phyloP scores from a whole-genome alignment of 2,329 filamentous ascomycete genomes.

The Cladosporium colombiae region DNA sequence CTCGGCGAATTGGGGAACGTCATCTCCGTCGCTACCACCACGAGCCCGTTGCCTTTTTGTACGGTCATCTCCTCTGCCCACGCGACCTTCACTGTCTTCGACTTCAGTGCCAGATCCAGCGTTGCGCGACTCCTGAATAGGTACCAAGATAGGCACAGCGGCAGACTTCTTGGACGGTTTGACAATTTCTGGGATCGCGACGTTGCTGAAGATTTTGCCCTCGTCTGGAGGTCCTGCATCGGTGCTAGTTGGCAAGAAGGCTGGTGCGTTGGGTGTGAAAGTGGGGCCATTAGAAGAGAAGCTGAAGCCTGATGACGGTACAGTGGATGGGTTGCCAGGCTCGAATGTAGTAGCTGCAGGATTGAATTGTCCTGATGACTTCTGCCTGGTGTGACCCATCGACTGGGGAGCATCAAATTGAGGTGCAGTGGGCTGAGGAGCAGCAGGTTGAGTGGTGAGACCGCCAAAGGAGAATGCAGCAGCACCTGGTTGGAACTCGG shows the following conservation, averaged over 20 bases:
- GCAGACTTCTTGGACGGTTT: conserved; percentile 74
- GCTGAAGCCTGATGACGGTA: conserved; percentile 39
- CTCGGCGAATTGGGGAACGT: conserved; percentile 72
- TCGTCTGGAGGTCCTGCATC: conserved; percentile 42
- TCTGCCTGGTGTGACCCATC: conserved; percentile 27
- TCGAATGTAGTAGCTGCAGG: conserved; percentile 51
- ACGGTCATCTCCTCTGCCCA: conserved; percentile 65
- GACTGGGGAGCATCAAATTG: neutral
- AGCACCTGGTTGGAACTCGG: conserved; percentile 37
- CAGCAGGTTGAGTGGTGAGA: conserved; percentile 50
- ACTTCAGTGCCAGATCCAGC: conserved; percentile 36
- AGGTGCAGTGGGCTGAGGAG: conserved; percentile 19
- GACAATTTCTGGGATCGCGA: conserved; percentile 65
- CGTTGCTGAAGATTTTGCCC: conserved; percentile 39
- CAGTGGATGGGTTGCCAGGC: conserved; percentile 29
- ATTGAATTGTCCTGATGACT: conserved; percentile 57
- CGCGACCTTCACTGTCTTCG: conserved; percentile 63
- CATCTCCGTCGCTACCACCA: conserved; percentile 66
- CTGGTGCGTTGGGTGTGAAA: conserved; percentile 33
- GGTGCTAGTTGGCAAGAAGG: conserved; percentile 29
- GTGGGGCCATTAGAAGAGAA: conserved; percentile 35
- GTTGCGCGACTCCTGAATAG: conserved; percentile 35
- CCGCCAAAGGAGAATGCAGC: conserved; percentile 3
- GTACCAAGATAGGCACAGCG: conserved; percentile 74
- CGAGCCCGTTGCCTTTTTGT: conserved; percentile 72